Evolutionary conservation across 768 basidiomycete genomes (phyloP).

Genomic region (Psilocybe cyanescens): DNA sequence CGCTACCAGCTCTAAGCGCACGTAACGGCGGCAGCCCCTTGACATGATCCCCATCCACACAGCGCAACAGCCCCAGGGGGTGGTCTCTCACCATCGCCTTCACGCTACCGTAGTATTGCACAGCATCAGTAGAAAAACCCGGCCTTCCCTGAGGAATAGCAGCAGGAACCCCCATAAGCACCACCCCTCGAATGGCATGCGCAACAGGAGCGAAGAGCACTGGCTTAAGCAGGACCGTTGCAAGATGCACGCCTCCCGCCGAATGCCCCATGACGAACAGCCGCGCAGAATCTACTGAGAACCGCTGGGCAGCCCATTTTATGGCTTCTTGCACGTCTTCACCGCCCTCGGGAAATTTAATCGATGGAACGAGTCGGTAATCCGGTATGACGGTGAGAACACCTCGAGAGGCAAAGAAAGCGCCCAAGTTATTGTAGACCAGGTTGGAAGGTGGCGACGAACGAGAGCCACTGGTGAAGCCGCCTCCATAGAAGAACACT

Average conservation of each 20-base stretch:
- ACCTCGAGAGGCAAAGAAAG: constrained; percentile 29
- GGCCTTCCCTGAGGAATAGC: constrained; percentile 3
- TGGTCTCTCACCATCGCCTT: constrained; percentile 17
- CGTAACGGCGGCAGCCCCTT: constrained; percentile 20
- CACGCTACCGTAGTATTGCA: constrained; percentile 25
- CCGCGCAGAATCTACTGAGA: not conserved
- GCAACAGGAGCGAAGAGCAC: constrained; percentile 15
- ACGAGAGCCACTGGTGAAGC: constrained; percentile 24
- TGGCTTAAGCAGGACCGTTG: constrained; percentile 20
- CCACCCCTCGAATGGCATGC: constrained; percentile 19
- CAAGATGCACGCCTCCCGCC: constrained; percentile 30
- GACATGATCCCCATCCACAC: constrained; percentile 11
- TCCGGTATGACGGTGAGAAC: constrained; percentile 30
- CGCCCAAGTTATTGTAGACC: constrained; percentile 30
- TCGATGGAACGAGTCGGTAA: constrained; percentile 27
- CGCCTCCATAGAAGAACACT: constrained; percentile 30
- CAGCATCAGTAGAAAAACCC: constrained; percentile 19
- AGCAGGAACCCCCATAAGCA: constrained; percentile 25
- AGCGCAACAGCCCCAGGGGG: constrained; percentile 23
- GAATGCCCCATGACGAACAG: constrained; percentile 29
- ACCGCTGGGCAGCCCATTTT: constrained; percentile 17
- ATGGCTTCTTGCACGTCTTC: constrained; percentile 28
- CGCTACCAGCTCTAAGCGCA: constrained; percentile 24
- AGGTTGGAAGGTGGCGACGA: constrained; percentile 22
- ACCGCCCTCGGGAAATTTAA: constrained; percentile 27